These are phyloP conservation scores for Saccharomyces hybrid DNA, from an alignment of 1,139 yeast species.

Conservation along the genomic window DNA sequence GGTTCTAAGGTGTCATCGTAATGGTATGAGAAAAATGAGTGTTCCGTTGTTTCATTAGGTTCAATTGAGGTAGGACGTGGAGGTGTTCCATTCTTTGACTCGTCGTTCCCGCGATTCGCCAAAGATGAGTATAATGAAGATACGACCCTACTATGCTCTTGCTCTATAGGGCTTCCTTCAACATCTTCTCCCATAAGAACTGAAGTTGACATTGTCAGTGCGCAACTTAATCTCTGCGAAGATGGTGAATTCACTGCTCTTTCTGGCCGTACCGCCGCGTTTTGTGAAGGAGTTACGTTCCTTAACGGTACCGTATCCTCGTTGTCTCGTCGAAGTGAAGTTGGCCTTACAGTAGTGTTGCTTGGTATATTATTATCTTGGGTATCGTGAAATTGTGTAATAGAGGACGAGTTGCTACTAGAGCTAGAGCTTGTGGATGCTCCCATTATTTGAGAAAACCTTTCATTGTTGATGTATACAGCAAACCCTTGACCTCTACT, in stretches of 20 bases:
- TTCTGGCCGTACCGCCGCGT: background rate
- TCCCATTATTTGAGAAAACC: background rate
- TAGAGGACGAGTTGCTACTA: background rate
- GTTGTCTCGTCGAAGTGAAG: background rate
- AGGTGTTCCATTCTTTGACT: background rate
- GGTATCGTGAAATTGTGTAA: background rate
- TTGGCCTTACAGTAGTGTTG: background rate
- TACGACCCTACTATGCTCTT: background rate
- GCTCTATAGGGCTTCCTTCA: background rate
- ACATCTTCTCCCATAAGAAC: background rate
- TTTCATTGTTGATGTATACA: background rate
- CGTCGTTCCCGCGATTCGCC: background rate
- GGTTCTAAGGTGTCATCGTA: constrained; percentile 16
- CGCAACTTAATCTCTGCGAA: background rate
- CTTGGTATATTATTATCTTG: background rate
- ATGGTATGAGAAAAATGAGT: background rate
- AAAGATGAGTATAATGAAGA: background rate
- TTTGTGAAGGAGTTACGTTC: background rate
- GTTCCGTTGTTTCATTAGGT: background rate
- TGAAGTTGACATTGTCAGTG: constrained; percentile 1
- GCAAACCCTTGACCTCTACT: background rate
- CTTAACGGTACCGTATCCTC: background rate
- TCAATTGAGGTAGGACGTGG: background rate
- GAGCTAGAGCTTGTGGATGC: background rate
- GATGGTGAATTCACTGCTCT: background rate